Conservation (phyloP, 345 rosid genomes). For the Salix suchowensis region DNA sequence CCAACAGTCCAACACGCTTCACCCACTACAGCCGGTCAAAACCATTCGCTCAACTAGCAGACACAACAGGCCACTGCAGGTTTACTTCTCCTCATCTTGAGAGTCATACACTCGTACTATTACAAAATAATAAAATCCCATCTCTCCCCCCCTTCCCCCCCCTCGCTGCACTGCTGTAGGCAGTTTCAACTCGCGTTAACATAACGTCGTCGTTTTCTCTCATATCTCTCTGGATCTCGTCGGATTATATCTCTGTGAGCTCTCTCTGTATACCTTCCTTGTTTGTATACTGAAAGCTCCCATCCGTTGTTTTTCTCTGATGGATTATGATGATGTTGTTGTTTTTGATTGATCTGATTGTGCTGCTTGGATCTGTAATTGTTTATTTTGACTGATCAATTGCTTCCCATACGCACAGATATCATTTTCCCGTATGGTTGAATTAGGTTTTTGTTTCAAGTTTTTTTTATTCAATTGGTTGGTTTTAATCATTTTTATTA, state of each 20-base stretch:
- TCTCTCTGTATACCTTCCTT: neutral
- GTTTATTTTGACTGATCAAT: conserved; percentile 4
- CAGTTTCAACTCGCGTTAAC: conserved; percentile 17
- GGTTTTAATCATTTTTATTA: neutral
- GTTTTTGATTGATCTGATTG: neutral
- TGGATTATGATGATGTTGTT: neutral
- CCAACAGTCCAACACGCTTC: neutral
- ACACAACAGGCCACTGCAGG: conserved; percentile 36
- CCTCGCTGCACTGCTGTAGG: neutral
- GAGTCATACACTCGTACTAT: neutral
- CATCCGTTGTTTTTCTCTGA: neutral
- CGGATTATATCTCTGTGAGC: conserved; percentile 15
- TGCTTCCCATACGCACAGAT: neutral
- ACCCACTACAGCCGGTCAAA: conserved; percentile 46
- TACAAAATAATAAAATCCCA: conserved; percentile 6
- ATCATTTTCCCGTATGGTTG: neutral
- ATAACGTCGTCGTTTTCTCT: conserved; percentile 11
- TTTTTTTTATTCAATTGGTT: neutral
- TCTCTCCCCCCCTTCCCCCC: neutral
- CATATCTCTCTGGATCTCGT: conserved; percentile 25
- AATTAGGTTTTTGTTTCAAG: neutral
- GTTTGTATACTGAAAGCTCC: neutral
- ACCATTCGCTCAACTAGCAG: neutral
- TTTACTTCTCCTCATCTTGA: conserved; percentile 10
- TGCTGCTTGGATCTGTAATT: neutral